Percentiles rank a stretch among this genome's conserved stretches.
These are phyloP conservation scores for Trebouxia sp. DNA, from an alignment of 139 green algal genomes.

Conservation along the genomic window DNA sequence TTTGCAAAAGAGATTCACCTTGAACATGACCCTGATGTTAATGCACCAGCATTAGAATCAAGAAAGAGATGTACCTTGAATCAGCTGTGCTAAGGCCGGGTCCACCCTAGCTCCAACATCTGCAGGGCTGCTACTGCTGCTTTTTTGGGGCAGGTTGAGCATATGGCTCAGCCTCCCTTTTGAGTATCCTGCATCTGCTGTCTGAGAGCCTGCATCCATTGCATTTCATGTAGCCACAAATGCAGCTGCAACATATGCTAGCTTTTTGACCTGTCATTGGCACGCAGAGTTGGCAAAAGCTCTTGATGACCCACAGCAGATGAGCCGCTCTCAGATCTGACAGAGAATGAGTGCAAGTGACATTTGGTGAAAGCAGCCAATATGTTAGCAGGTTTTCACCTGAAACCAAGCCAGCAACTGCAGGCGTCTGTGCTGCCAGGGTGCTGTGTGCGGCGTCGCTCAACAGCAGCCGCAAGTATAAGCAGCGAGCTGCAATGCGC, in stretches of 20 bases:
- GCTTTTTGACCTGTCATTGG: no score
- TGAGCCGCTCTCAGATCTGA: no score
- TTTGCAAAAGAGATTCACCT: background rate
- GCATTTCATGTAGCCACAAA: background rate
- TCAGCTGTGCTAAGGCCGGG: constrained; percentile 2
- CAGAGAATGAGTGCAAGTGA: no score
- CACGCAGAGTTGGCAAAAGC: no score
- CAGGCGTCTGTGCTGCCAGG: background rate
- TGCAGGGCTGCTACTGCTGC: background rate
- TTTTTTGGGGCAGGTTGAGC: background rate
- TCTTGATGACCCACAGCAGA: no score
- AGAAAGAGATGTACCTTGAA: background rate
- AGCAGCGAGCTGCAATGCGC: constrained; percentile 1
- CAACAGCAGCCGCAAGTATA: constrained; percentile 6
- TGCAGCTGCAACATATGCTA: no score
- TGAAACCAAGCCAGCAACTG: background rate
- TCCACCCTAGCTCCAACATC: background rate
- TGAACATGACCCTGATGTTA: no score
- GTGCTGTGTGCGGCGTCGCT: background rate
- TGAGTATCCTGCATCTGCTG: background rate
- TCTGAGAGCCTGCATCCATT: background rate
- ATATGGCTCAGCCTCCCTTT: constrained; percentile 1
- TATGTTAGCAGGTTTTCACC: no score
- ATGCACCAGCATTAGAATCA: background rate
- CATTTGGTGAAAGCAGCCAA: no score